Conservation (phyloP, 306 rosid genomes). For the Abrus precatorius region DNA sequence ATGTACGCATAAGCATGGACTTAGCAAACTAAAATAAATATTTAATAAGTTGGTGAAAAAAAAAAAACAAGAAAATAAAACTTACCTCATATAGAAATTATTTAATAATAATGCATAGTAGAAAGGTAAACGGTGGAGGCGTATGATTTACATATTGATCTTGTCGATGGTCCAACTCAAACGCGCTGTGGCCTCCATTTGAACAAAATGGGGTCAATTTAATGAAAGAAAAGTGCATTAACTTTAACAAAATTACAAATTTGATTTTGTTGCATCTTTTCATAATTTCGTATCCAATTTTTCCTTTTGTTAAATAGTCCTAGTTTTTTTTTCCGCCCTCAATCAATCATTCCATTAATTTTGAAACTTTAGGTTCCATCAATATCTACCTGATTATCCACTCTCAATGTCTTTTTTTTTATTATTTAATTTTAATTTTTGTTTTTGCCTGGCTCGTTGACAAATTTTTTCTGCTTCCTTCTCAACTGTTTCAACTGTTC, state of each 20-base stretch:
- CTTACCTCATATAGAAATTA: background rate
- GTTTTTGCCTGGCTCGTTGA: background rate
- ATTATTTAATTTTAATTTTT: background rate
- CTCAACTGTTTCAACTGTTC: slow-evolving; percentile 4
- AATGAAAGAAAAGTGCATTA: background rate
- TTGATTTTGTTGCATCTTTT: background rate
- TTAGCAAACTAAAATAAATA: no score
- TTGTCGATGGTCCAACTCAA: background rate
- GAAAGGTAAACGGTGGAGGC: background rate
- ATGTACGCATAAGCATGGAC: background rate
- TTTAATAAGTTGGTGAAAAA: background rate
- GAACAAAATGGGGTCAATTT: slow-evolving; percentile 25
- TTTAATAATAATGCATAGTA: background rate
- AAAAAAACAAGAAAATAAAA: background rate
- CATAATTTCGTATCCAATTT: background rate
- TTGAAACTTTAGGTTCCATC: slow-evolving; percentile 3
- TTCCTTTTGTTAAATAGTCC: background rate
- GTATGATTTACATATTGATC: background rate
- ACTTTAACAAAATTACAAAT: background rate
- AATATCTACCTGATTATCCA: slow-evolving; percentile 31
- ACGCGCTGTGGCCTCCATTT: slow-evolving; percentile 35
- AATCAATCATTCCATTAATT: slow-evolving; percentile 14
- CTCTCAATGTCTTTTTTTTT: background rate
- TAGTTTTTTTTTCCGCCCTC: background rate
- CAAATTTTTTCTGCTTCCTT: background rate